Conservation (phyloP, 352 stramenopile genomes). For the Phytopythium montanum region DNA sequence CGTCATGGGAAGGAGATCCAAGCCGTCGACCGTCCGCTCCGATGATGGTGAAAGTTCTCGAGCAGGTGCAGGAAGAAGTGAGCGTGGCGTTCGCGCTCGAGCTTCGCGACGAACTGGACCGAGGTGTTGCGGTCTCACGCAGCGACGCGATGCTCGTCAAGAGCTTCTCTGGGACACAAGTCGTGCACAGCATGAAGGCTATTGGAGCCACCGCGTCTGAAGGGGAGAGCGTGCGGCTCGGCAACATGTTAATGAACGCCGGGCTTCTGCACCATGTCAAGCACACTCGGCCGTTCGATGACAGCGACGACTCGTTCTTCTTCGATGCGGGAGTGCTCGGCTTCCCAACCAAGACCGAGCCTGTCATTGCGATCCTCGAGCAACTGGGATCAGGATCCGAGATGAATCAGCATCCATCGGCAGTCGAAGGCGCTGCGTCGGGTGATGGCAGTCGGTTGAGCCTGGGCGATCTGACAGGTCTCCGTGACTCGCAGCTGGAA, state of each 20-base stretch:
- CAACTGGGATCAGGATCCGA: not conserved
- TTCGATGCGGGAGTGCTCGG: conserved; percentile 44
- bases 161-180: conserved; percentile 25
- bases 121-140: conserved; percentile 15
- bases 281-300: conserved; percentile 38
- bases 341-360: not conserved
- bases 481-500: not conserved
- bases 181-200: conserved; percentile 32
- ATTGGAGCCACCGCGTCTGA: conserved; percentile 32
- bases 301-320: conserved; percentile 34
- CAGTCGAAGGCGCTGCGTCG: not conserved
- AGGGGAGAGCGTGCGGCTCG: conserved; percentile 39
- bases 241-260: conserved; percentile 57
- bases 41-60: conserved; percentile 36
- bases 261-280: conserved; percentile 53
- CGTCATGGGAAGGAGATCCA: conserved; percentile 40
- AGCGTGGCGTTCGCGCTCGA: conserved; percentile 31
- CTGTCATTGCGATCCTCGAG: conserved; percentile 1
- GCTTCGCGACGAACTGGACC: conserved; percentile 30
- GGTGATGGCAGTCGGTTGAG: not conserved
- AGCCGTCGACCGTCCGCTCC: conserved; percentile 31
- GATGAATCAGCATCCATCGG: not conserved
- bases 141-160: conserved; percentile 13
- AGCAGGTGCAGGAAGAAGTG: conserved; percentile 46
- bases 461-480: not conserved